Conservation (phyloP, 768 basidiomycete species). For the Tubosaeta sp. region DNA sequence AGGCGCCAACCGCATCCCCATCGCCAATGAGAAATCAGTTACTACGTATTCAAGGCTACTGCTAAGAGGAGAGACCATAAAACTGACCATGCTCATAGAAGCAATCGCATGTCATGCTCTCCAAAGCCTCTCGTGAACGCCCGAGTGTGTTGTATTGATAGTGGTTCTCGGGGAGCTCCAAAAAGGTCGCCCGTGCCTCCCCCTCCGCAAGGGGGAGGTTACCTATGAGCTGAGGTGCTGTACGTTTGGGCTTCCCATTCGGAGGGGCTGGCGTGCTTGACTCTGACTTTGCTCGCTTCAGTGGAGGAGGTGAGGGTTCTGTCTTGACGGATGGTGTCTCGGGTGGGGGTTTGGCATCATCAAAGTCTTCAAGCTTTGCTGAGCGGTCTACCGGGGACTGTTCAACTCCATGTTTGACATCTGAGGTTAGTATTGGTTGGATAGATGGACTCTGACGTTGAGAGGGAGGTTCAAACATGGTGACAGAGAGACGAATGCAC, state of each 20-base stretch:
- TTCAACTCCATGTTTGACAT: slow-evolving; percentile 13
- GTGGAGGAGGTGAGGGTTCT: slow-evolving; percentile 26
- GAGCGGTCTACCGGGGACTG: slow-evolving; percentile 4
- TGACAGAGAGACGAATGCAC: slow-evolving; percentile 17
- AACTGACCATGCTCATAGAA: slow-evolving; percentile 75
- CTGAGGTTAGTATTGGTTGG: slow-evolving; percentile 6
- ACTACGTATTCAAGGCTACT: slow-evolving; percentile 30
- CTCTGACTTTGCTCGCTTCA: slow-evolving; percentile 31
- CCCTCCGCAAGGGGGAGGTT: slow-evolving; percentile 75
- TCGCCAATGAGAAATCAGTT: slow-evolving; percentile 15
- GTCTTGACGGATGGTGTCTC: slow-evolving; percentile 27
- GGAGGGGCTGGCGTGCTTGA: slow-evolving; percentile 34
- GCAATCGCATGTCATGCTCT: slow-evolving; percentile 97
- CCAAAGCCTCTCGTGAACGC: slow-evolving; percentile 80
- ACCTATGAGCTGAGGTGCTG: slow-evolving; percentile 66
- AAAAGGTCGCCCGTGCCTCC: slow-evolving; percentile 68
- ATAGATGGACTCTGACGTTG: slow-evolving; percentile 27
- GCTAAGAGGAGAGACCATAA: slow-evolving; percentile 11
- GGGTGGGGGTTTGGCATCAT: slow-evolving; percentile 24
- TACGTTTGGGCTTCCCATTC: slow-evolving; percentile 34
- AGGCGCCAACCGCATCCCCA: slow-evolving; percentile 15
- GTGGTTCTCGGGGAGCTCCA: slow-evolving; percentile 68
- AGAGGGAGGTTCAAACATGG: slow-evolving; percentile 29
- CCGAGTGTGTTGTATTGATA: slow-evolving; percentile 88
- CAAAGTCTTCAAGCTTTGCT: slow-evolving; percentile 18